Conservation (phyloP, 345 rosid genomes). For the Eucalyptus caleyi region DNA sequence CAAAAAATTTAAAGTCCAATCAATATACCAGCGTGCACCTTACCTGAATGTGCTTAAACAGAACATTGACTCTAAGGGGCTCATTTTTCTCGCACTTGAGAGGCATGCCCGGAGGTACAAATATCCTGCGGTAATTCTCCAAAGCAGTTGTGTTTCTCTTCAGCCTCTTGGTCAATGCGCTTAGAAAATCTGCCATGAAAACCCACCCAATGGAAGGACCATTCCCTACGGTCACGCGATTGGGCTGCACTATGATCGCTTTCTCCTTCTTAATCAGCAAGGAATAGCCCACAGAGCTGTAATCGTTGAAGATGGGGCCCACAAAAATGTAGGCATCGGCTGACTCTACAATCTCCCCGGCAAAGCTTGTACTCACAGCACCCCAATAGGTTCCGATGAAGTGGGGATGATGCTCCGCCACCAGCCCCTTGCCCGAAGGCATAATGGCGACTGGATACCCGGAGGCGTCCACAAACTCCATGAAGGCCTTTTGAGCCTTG, state of each 20-base stretch:
- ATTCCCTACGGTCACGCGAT: constrained; percentile 54
- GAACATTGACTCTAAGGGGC: constrained; percentile 52
- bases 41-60: constrained; percentile 76
- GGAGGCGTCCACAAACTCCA: constrained; percentile 34
- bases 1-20: background rate
- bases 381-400: constrained; percentile 83
- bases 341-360: constrained; percentile 66
- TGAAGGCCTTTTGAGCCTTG: constrained; percentile 41
- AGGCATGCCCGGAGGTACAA: constrained; percentile 48
- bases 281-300: constrained; percentile 71
- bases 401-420: constrained; percentile 47
- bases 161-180: constrained; percentile 50
- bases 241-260: constrained; percentile 38
- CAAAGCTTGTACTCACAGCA: constrained; percentile 54
- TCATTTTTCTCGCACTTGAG: constrained; percentile 33
- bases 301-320: constrained; percentile 70
- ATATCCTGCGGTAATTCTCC: constrained; percentile 54
- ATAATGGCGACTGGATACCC: constrained; percentile 52
- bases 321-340: constrained; percentile 66
- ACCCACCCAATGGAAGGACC: constrained; percentile 79
- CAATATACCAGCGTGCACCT: background rate
- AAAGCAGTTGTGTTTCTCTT: constrained; percentile 46
- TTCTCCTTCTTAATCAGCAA: constrained; percentile 62
- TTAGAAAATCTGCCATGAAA: constrained; percentile 57
- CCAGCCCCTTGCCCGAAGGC: constrained; percentile 66